These are phyloP conservation scores for Hygrocybe punicea DNA, from an alignment of 768 basidiomycete genomes.

Conservation along the genomic window DNA sequence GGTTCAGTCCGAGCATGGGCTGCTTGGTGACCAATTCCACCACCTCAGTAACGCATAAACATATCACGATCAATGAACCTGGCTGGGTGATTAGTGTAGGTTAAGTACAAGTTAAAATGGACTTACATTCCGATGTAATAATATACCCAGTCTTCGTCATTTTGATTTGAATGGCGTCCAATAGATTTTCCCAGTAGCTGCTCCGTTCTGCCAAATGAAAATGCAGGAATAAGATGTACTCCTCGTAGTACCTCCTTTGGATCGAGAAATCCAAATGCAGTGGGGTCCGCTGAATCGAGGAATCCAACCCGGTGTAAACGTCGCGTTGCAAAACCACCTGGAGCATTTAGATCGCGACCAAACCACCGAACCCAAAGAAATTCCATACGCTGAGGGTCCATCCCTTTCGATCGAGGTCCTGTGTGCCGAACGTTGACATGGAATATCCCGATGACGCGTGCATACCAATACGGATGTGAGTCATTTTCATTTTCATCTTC, in stretches of 20 bases:
- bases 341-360: not conserved
- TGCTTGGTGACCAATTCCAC: slow-evolving; percentile 29
- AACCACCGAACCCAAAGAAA: slow-evolving; percentile 19
- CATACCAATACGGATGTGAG: slow-evolving; percentile 13
- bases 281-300: not conserved
- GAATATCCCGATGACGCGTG: slow-evolving; percentile 17
- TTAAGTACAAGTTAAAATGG: not conserved
- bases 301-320: slow-evolving; percentile 9
- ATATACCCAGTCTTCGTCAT: slow-evolving; percentile 25
- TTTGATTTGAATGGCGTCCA: not conserved
- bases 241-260: slow-evolving; percentile 16
- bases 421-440: slow-evolving; percentile 14
- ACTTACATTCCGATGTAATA: slow-evolving; percentile 41
- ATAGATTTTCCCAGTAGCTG: not conserved
- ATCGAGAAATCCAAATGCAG: slow-evolving; percentile 21
- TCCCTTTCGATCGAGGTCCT: not conserved
- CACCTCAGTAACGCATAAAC: slow-evolving; percentile 31
- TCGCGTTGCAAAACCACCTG: not conserved
- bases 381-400: slow-evolving; percentile 2
- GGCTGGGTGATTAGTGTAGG: not conserved
- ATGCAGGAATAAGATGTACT: slow-evolving; percentile 16
- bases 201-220: not conserved
- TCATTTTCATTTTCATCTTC: slow-evolving; percentile 8
- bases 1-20: not conserved
- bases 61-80: slow-evolving; percentile 43